These are phyloP conservation scores for Pseudogymnoascus sp. DNA, from an alignment of 2,329 filamentous ascomycete genomes.

Conservation along the genomic window DNA sequence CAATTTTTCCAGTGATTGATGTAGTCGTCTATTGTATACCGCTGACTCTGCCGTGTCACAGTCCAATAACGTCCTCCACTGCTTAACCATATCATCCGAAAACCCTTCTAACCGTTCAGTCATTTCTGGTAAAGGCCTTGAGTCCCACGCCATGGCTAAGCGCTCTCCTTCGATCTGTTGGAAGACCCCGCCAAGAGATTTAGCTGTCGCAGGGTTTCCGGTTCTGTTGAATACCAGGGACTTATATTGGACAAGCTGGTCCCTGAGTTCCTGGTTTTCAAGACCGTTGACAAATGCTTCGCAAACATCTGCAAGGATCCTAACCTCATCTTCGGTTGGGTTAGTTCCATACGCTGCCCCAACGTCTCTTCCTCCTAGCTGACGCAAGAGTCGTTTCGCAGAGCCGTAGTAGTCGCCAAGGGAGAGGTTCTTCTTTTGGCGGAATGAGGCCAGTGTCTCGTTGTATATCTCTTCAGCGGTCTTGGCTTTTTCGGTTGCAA, in stretches of 20 bases:
- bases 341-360: conserved; percentile 17
- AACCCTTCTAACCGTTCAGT: conserved; percentile 31
- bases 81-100: conserved; percentile 31
- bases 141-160: conserved; percentile 41
- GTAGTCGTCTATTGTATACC: conserved; percentile 45
- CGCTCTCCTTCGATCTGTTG: conserved; percentile 50
- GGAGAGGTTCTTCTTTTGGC: conserved; percentile 24
- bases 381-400: conserved; percentile 25
- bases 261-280: conserved; percentile 36
- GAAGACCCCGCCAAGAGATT: conserved; percentile 46
- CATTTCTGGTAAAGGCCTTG: conserved; percentile 28
- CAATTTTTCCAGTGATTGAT: conserved; percentile 39
- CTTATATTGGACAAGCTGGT: conserved; percentile 38
- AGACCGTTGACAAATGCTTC: conserved; percentile 48
- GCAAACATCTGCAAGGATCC: conserved; percentile 43
- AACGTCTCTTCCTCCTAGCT: conserved; percentile 25
- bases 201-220: conserved; percentile 27
- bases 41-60: conserved; percentile 36
- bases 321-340: conserved; percentile 33
- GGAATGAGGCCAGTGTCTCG: conserved; percentile 17
- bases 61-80: conserved; percentile 35
- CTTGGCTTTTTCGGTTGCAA: not conserved
- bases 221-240: conserved; percentile 34
- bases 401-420: conserved; percentile 25
- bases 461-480: conserved; percentile 4